Base-by-base conservation (phyloP, 2,329 filamentous ascomycete species). In the Hypoxylon sp. region DNA sequence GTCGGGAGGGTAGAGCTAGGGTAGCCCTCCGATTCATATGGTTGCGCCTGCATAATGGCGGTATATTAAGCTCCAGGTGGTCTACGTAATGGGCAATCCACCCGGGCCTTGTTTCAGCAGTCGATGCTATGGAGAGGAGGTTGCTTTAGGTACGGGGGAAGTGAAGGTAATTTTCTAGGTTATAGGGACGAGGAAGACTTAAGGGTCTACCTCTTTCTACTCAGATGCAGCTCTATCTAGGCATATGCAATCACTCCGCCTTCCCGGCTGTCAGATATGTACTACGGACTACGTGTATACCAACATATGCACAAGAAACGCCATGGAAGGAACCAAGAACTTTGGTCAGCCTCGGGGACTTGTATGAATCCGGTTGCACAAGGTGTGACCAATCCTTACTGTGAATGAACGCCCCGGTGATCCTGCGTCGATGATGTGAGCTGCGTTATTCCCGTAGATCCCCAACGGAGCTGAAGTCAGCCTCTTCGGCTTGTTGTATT, bases 321-420 rank as follows among this genome's bases (percentile, higher is more conserved):
- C 24, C 37, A 32, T 51, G 3, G 32, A 42, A 32, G 39, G 27
- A 39, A 24, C 2, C 21, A 51, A 21, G 13, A 42, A 37, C 29
- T 46, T 57, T 48, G 54, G 54, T 57, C 53, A 57, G 55, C 46
- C 44, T 58, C 55, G 55, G 55, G 44, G 55, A 50, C 44, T 58
- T 58, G 50, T 51, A 51, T 51, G 32, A 42, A 60, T 51, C 56
- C 56, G 56, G 46, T 51, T 29, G 17, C 56, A 60, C 47, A 44
- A 51, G 13, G 46, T 39, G 15, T 27, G 47, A 37, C 56, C 56
- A 60, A 60, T 60, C 47, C 44, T 60, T 44, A 35, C 44, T 19
- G 6, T 52, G 17, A n/a, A 32, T 24, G 47, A 32, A 37, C 56
- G 35, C 32, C 56, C 35, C 56, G 56, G 56, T 17, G 47, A 60